Base-by-base conservation (phyloP, 2,329 filamentous ascomycete genomes). In the Hypoxylon sp. region DNA sequence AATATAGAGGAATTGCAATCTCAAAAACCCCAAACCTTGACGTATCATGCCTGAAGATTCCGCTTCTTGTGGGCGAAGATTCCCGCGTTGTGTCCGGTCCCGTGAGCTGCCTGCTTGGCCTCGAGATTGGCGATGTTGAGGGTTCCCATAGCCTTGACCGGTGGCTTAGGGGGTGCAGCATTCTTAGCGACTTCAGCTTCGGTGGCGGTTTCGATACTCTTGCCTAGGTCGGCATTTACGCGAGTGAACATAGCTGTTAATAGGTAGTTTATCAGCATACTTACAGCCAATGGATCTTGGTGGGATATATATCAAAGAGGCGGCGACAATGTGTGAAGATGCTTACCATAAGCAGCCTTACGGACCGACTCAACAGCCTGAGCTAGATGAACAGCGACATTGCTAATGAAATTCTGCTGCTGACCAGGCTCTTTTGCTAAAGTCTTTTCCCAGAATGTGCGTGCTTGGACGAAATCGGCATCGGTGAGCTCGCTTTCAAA, bases 371-470 rank as follows among this genome's bases (percentile, higher is more conserved):
- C 42, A 3, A 59, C 58, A 73, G 86, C 82, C 50, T 87, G 70
- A 91, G 78, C n/a, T 24, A 57, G 26, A 70, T 91, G 87, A 1
- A 81, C 86, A 1, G 87, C 80, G 19, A 91, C 82, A 68, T 91
- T 91, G 62, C 81, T 77, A 29, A 91, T 80, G 62, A 89, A 88
- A 75, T 88, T 86, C 1, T 87, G 84, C 78, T 90, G 88, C 75
- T 90, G 88, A 2, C 86, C 88, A 3, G 78, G 70, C 3, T 57
- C 35, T 14, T 29, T 29, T n/a, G 81, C 80, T 37, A 79, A 78
- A 1, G 84, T 77, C 22, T 84, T 80, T 54, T 82, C 74, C 85
- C 85, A 88, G 24, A 87, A 79, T 5, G 76, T 79, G 47, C 77
- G 79, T 3, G 70, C 63, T 62, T 71, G 73, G 13, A 39, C 26